phyloP scores from a whole-genome alignment of 2,329 filamentous ascomycete genomes.

The Canariomyces notabilis region DNA sequence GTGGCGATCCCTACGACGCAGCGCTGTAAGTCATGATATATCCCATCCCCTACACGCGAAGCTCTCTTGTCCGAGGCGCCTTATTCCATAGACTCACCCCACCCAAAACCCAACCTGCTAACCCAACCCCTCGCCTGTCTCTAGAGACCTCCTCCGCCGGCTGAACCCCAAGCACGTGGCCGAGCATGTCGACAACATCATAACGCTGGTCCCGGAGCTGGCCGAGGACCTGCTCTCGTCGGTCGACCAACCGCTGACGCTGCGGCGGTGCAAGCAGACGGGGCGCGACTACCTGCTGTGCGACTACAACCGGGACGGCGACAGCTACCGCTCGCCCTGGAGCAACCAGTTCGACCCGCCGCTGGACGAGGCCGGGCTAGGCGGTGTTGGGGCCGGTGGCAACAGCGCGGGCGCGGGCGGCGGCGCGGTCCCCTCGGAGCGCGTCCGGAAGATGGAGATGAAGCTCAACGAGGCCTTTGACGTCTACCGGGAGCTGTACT shows the following conservation, averaged over 20 bases:
- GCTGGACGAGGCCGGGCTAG: slow-evolving; percentile 58
- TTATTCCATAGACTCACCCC: not conserved
- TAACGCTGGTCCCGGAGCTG: slow-evolving; percentile 80
- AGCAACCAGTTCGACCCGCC: slow-evolving; percentile 97
- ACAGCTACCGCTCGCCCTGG: slow-evolving; percentile 98
- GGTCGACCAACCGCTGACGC: slow-evolving; percentile 88
- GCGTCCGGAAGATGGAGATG: slow-evolving; percentile 89
- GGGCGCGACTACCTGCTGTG: slow-evolving; percentile 96
- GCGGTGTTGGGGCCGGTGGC: slow-evolving; percentile 48
- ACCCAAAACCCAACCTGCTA: not conserved
- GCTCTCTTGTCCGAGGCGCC: slow-evolving; percentile 5
- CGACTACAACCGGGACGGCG: slow-evolving; percentile 99
- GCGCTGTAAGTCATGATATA: slow-evolving; percentile 55
- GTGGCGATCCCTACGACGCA: slow-evolving; percentile 67
- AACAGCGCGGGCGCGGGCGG: slow-evolving; percentile 60
- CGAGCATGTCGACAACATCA: slow-evolving; percentile 81
- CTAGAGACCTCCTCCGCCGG: slow-evolving; percentile 93
- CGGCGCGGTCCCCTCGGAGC: slow-evolving; percentile 81
- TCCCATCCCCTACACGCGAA: slow-evolving; percentile 1
- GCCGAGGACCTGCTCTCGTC: slow-evolving; percentile 97
- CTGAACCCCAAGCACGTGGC: slow-evolving; percentile 92
- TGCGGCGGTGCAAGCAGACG: slow-evolving; percentile 79
- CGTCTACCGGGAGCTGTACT: slow-evolving; percentile 93
- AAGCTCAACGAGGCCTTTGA: slow-evolving; percentile 95
- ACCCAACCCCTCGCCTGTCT: slow-evolving; percentile 7